phyloP scores from a whole-genome alignment of 1,139 yeast species.

The Suhomyces kunorum region DNA sequence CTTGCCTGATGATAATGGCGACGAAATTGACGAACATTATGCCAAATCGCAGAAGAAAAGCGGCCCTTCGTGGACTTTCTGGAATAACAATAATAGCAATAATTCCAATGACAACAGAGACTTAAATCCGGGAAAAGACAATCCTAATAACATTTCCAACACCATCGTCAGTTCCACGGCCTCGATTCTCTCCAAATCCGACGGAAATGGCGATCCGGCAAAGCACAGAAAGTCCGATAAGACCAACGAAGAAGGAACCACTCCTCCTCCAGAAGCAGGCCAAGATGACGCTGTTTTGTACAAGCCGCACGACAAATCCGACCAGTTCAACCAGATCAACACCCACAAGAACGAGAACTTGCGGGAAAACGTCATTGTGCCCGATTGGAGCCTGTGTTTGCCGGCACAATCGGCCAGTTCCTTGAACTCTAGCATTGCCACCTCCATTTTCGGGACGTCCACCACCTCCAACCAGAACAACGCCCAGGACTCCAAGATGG shows the following conservation, averaged over 20 bases:
- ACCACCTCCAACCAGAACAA: slow-evolving; percentile 30
- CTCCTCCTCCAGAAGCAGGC: slow-evolving; percentile 14
- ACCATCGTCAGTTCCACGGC: slow-evolving; percentile 40
- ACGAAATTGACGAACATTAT: slow-evolving; percentile 39
- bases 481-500: slow-evolving; percentile 24
- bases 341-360: slow-evolving; percentile 50
- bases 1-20: slow-evolving; percentile 29
- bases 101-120: slow-evolving; percentile 1
- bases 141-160: slow-evolving; percentile 26
- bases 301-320: slow-evolving; percentile 46
- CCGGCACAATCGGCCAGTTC: slow-evolving; percentile 27
- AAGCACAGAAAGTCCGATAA: slow-evolving; percentile 8
- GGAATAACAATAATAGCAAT: slow-evolving; percentile 25
- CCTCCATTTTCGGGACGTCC: slow-evolving; percentile 26
- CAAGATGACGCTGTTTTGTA: slow-evolving; percentile 49
- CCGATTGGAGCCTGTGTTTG: slow-evolving; percentile 45
- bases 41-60: slow-evolving; percentile 25
- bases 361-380: slow-evolving; percentile 45
- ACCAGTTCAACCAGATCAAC: slow-evolving; percentile 45
- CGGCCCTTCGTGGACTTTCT: slow-evolving; percentile 37
- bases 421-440: slow-evolving; percentile 16
- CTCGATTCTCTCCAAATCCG: slow-evolving; percentile 25
- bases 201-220: slow-evolving; percentile 6
- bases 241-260: slow-evolving; percentile 10
- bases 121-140: slow-evolving; percentile 16